phyloP scores from a whole-genome alignment of 495 filamentous ascomycete species.

The Penicillium bialowiezense region DNA sequence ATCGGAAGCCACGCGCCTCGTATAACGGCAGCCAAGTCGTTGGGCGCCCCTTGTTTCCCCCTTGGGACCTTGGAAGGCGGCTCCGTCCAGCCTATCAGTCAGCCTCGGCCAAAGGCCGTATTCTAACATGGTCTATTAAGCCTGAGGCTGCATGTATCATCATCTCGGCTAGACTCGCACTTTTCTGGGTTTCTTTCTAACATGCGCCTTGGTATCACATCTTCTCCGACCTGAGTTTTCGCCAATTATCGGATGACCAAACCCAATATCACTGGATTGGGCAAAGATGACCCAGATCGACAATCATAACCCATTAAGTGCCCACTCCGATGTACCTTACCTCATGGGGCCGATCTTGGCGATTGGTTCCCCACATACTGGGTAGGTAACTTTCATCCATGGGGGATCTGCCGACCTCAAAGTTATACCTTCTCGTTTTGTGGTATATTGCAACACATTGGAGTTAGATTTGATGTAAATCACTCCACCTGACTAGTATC shows the following conservation, averaged over 20 bases:
- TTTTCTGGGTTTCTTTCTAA: not conserved
- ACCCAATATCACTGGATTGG: not conserved
- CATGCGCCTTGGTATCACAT: constrained; percentile 2
- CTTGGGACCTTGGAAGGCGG: not conserved
- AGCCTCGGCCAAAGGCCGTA: not conserved
- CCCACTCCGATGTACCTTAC: not conserved
- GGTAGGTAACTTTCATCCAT: not conserved
- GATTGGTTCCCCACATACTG: not conserved
- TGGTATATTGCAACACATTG: too few relatives aligned
- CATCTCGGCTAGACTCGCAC: not conserved
- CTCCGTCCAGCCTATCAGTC: not conserved
- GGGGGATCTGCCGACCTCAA: not conserved
- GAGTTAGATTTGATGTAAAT: too few relatives aligned
- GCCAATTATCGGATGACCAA: too few relatives aligned
- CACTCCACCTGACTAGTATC: too few relatives aligned
- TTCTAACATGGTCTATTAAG: too few relatives aligned
- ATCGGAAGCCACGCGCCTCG: not conserved
- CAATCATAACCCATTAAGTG: not conserved
- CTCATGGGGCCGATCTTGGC: not conserved
- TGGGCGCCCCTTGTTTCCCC: not conserved
- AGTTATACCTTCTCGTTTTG: not conserved
- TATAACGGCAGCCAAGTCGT: not conserved
- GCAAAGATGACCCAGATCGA: constrained; percentile 1
- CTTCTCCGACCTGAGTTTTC: not conserved
- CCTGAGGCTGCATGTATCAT: not conserved